Evolutionary conservation across 208 protist species (phyloP).

Genomic region (Kentomonas sorsogonicus): DNA sequence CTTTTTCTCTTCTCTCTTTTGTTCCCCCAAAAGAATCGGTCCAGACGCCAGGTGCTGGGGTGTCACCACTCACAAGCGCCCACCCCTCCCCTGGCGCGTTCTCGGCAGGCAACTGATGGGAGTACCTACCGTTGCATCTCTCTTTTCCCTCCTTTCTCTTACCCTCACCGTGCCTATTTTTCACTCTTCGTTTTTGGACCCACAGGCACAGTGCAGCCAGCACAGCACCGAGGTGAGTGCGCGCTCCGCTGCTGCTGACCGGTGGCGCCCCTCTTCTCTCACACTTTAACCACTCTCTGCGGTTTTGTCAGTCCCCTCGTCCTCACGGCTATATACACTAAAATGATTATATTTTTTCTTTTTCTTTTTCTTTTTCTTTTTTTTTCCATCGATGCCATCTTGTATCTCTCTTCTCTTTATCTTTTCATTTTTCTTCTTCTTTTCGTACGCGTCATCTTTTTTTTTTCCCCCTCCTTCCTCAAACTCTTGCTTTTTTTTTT

Average conservation of each 20-base stretch:
- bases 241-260: no score
- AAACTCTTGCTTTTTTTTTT: conserved; percentile 16
- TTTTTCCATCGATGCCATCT: conserved; percentile 6
- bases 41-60: no score
- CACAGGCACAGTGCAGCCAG: no score
- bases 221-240: no score
- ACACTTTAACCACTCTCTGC: no score
- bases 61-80: no score
- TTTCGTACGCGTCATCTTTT: neutral
- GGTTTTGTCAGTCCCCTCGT: no score
- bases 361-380: conserved; percentile 4
- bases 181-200: conserved; percentile 5
- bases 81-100: no score
- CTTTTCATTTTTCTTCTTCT: conserved; percentile 4
- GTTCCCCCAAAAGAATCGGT: neutral
- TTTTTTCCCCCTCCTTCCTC: conserved; percentile 6
- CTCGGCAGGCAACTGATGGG: no score
- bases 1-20: neutral
- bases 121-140: neutral
- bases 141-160: neutral
- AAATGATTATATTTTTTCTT: neutral
- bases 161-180: neutral
- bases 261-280: no score
- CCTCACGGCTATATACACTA: no score
- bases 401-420: conserved; percentile 3